Evolutionary conservation across 1,284 basidiomycete species (phyloP).

Genomic region (Pterulicium gracile): DNA sequence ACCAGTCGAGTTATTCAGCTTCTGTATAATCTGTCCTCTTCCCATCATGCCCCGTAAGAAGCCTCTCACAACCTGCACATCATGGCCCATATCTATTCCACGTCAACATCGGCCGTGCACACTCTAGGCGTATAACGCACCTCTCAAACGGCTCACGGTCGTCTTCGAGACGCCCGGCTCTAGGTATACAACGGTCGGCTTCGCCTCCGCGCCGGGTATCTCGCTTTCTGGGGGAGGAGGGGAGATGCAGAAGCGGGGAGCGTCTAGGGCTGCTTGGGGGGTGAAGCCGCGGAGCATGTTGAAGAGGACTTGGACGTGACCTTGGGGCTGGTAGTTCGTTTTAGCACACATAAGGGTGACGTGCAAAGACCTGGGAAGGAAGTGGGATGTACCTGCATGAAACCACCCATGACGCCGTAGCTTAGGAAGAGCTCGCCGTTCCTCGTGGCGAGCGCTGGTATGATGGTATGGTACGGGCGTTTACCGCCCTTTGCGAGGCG

Average conservation of each 20-base stretch:
- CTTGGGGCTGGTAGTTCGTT: constrained; percentile 56
- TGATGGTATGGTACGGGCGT: constrained; percentile 93
- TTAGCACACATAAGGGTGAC: constrained; percentile 2
- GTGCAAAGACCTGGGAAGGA: constrained; percentile 9
- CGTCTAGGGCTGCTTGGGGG: constrained; percentile 80
- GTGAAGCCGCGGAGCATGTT: constrained; percentile 83
- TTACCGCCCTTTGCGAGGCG: constrained; percentile 65
- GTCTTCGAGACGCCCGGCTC: constrained; percentile 72
- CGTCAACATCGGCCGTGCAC: constrained; percentile 7
- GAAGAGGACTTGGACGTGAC: constrained; percentile 89
- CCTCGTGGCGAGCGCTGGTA: constrained; percentile 81
- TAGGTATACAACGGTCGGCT: constrained; percentile 69
- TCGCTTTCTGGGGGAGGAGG: constrained; percentile 65
- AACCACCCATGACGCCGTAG: constrained; percentile 92
- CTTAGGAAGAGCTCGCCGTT: constrained; percentile 79
- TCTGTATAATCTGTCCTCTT: constrained; percentile 90
- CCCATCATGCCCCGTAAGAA: constrained; percentile 69
- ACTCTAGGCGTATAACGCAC: no score
- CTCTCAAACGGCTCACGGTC: constrained; percentile 47
- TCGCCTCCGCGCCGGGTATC: constrained; percentile 29
- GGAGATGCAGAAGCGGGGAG: constrained; percentile 93
- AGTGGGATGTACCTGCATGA: constrained; percentile 96
- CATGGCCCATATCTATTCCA: constrained; percentile 73
- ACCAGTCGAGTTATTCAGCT: constrained; percentile 53
- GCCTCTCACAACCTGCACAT: constrained; percentile 53